Base-by-base conservation (phyloP, 1,284 basidiomycete species). In the Austroboletus novae-zelandiae region DNA sequence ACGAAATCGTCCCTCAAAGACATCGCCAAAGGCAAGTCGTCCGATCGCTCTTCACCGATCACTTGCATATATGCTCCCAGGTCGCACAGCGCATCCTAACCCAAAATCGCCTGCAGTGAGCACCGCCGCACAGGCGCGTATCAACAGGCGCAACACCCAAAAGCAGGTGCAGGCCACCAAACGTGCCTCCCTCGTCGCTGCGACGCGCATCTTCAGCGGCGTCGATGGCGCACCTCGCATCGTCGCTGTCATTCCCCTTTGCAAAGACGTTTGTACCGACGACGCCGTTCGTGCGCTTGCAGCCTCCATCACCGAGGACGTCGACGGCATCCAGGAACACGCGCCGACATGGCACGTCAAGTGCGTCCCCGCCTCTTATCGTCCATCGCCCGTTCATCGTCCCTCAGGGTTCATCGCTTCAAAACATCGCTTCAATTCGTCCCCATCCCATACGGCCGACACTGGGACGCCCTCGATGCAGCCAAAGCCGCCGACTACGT, bases 401-500 rank as follows among this genome's bases (percentile, higher is more conserved):
- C n/a, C 57, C 27, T 47, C 39, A 91, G 90, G 62, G 89, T 85
- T 39, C 86, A 89, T 41, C 82, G 91, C 10, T 97, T 94, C 77
- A 92, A 91, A 68, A 92, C 94, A 0, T 89, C 86, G 4, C 73
- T 98, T 1, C 94, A 97, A 63, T 88, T 97, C 66, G 77, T 94
- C 47, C 82, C 86, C 47, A 75, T 94, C 1, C 83, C 80, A 0
- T 86, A 90, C 57, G 75, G 80, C 47, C 74, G 75, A 37, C 77
- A 94, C 37, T 95, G 92, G 64, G 79, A 85, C 2, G 81, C 91
- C 1, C 78, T 99, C 34, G 94, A 98, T 64, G 88, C 89, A 0
- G 89, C 87, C 62, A 87, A 94, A 64, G 89, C 84, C 2, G 91
- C 94, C 11, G 96, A 99, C 71, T 98, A 97, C 63, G 86, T 95